These are phyloP conservation scores for Brettanomyces naardenensis DNA, from an alignment of 805 yeast genomes.

Conservation along the genomic window DNA sequence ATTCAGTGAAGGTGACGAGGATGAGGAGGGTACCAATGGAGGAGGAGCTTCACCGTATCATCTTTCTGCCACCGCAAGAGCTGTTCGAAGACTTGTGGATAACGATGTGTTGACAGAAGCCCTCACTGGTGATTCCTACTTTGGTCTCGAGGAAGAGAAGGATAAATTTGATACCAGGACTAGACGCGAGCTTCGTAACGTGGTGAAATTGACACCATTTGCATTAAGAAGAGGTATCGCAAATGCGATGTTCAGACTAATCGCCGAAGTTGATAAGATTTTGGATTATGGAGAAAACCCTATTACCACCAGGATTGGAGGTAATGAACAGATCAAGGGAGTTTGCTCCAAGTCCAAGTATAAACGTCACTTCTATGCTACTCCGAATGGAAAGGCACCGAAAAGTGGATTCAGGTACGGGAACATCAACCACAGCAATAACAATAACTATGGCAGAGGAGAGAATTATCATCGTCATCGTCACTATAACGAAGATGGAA, in stretches of 20 bases:
- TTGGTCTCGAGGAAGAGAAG: background rate
- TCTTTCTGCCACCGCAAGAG: background rate
- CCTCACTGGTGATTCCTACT: background rate
- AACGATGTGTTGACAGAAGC: background rate
- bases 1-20: slow-evolving; percentile 11
- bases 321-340: slow-evolving; percentile 23
- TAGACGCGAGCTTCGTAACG: background rate
- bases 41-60: slow-evolving; percentile 4
- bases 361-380: background rate
- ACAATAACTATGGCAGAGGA: background rate
- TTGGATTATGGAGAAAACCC: slow-evolving; percentile 26
- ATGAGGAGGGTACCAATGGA: slow-evolving; percentile 11
- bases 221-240: slow-evolving; percentile 37
- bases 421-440: background rate
- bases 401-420: slow-evolving; percentile 2
- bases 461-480: background rate
- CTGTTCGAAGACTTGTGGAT: background rate
- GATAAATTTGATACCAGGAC: background rate
- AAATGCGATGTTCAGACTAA: slow-evolving; percentile 36
- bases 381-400: slow-evolving; percentile 3
- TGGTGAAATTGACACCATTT: slow-evolving; percentile 30
- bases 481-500: background rate
- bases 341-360: background rate
- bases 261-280: slow-evolving; percentile 41
- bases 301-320: slow-evolving; percentile 2